These are phyloP conservation scores for Clonostachys rhizophaga DNA, from an alignment of 2,329 filamentous ascomycete genomes.

Conservation along the genomic window DNA sequence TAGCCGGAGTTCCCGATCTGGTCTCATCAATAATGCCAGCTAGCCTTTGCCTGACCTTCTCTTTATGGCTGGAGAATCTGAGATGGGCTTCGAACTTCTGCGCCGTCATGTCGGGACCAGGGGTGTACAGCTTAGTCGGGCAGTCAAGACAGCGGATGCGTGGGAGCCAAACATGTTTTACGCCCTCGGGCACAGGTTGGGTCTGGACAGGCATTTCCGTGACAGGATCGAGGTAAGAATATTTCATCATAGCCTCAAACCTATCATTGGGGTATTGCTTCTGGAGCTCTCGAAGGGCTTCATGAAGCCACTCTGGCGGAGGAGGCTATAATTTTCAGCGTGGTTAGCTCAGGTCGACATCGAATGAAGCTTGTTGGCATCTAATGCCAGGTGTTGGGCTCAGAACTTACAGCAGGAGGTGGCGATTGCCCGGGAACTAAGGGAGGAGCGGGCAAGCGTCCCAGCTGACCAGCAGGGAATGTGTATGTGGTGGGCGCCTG, in stretches of 20 bases:
- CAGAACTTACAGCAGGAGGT: constrained; percentile 55
- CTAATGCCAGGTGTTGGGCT: constrained; percentile 5
- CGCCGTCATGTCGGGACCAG: constrained; percentile 77
- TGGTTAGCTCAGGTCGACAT: background rate
- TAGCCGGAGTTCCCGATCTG: too few species aligned
- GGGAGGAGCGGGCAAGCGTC: constrained; percentile 64
- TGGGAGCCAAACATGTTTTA: constrained; percentile 80
- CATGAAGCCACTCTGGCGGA: constrained; percentile 79
- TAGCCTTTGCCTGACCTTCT: constrained; percentile 48
- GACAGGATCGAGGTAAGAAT: constrained; percentile 71
- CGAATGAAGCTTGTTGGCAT: constrained; percentile 3
- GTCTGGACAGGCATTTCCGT: constrained; percentile 62
- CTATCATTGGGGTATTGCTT: constrained; percentile 69
- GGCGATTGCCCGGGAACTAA: constrained; percentile 49
- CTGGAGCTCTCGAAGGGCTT: constrained; percentile 66
- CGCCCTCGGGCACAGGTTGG: constrained; percentile 51
- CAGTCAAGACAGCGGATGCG: constrained; percentile 91
- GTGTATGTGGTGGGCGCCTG: constrained; percentile 13
- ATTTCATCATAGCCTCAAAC: constrained; percentile 90
- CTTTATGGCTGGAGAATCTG: constrained; percentile 75
- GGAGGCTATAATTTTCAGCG: constrained; percentile 54
- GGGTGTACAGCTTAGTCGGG: constrained; percentile 89
- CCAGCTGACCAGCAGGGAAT: constrained; percentile 50
- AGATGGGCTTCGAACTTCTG: constrained; percentile 92
- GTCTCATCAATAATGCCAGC: constrained; percentile 4